These are phyloP conservation scores for Rhodotorula sp. DNA, from an alignment of 1,284 basidiomycete genomes.

Conservation along the genomic window DNA sequence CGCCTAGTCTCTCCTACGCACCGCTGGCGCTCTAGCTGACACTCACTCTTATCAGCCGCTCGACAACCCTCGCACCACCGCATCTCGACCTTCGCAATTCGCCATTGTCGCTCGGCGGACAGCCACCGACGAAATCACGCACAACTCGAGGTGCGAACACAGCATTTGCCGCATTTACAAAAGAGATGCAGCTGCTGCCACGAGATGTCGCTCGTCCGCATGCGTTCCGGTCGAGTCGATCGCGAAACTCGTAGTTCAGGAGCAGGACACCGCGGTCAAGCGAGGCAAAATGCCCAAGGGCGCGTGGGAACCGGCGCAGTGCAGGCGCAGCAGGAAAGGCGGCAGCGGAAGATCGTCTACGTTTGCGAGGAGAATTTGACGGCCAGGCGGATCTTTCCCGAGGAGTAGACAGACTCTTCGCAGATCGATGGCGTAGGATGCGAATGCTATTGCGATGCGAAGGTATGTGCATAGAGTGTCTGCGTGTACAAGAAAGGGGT, in stretches of 20 bases:
- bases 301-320: constrained; percentile 5
- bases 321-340: background rate
- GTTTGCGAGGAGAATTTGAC: constrained; percentile 23
- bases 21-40: background rate
- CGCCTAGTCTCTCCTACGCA: background rate
- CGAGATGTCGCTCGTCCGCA: constrained; percentile 20
- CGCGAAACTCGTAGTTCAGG: constrained; percentile 11
- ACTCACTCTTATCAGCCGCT: constrained; percentile 1
- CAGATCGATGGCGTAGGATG: background rate
- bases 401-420: constrained; percentile 3
- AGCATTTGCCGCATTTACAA: background rate
- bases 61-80: constrained; percentile 10
- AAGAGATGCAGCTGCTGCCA: constrained; percentile 15
- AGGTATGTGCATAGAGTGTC: background rate
- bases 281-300: constrained; percentile 10
- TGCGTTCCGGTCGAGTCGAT: constrained; percentile 25
- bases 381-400: constrained; percentile 24
- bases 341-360: background rate
- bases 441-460: background rate
- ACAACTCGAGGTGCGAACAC: background rate
- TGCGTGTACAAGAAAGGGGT: background rate
- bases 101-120: constrained; percentile 20
- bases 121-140: background rate
- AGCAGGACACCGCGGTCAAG: constrained; percentile 7
- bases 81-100: constrained; percentile 8